Conservation (phyloP, 2,329 filamentous ascomycete genomes). For the Ophiostoma sp. region DNA sequence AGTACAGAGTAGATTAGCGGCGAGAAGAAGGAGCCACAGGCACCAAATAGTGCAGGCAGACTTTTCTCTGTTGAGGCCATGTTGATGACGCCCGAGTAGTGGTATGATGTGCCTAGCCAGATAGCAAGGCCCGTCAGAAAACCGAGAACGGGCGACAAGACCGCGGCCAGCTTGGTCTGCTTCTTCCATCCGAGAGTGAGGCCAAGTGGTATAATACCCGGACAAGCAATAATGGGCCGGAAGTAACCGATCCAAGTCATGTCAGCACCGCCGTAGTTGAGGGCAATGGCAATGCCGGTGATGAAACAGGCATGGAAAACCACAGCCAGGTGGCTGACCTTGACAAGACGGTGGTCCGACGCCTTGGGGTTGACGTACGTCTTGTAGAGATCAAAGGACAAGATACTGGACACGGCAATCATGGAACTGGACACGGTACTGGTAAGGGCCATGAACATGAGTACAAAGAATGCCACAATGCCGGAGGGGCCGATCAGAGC, state of each 20-base stretch:
- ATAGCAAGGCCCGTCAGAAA: conserved; percentile 33
- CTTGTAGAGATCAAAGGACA: conserved; percentile 39
- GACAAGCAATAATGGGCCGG: conserved; percentile 29
- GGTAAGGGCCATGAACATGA: conserved; percentile 46
- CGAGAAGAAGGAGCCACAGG: conserved; percentile 42
- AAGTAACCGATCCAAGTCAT: conserved; percentile 37
- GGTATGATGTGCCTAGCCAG: conserved; percentile 36
- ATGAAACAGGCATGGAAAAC: conserved; percentile 34
- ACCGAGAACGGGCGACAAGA: conserved; percentile 35
- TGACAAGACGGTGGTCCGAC: conserved; percentile 28
- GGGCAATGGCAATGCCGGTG: conserved; percentile 33
- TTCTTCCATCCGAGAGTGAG: conserved; percentile 36
- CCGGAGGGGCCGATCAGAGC: conserved; percentile 36
- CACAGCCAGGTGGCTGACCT: conserved; percentile 34
- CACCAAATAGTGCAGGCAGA: conserved; percentile 41
- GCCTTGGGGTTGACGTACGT: conserved; percentile 34
- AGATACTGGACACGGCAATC: conserved; percentile 37
- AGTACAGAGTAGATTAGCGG: conserved; percentile 43
- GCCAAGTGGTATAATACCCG: conserved; percentile 35
- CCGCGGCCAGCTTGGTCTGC: conserved; percentile 36
- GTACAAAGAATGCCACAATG: conserved; percentile 34
- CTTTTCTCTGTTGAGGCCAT: conserved; percentile 35
- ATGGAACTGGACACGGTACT: conserved; percentile 40
- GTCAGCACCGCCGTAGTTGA: conserved; percentile 36
- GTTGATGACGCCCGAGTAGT: conserved; percentile 33